Base-by-base conservation (phyloP, 2,329 filamentous ascomycete genomes). In the Magnaporthiopsis incrustans region DNA sequence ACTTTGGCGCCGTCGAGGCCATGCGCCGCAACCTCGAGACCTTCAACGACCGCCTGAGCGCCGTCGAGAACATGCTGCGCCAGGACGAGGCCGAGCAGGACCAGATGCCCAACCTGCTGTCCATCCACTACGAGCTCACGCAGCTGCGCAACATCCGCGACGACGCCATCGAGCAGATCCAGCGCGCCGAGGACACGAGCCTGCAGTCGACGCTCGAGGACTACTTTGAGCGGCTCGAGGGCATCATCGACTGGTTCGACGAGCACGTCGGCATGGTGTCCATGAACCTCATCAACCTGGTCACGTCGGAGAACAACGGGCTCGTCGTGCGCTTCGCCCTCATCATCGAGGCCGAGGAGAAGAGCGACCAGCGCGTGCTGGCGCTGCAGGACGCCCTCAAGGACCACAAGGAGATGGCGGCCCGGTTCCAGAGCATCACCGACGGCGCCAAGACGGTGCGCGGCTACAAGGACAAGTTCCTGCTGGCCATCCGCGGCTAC, bases 401-500 rank as follows among this genome's bases (percentile, higher is more conserved):
- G 71, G 94, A 98, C 72, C 96, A 98, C 76, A 92, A 94, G 74
- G 94, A 98, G 74, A 89, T 99, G 73, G 95, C 93, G 12, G 89
- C 89, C 60, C 85, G 94, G 62, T 97, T 99, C 80, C 93, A 97
- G 78, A 94, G 92, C 70, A 97, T 99, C 77, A 94, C 93, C 12
- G 90, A 94, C 68, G 94, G 94, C 1, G 92, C 94, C 27, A 96
- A 96, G 76, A 91, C 92, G 68, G 87, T 96, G 63, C 88, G 94
- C 68, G 95, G 94, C 3, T 99, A 99, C 80, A 99, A 98, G 79
- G 91, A 96, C 70, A 97, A 97, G 74, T 97, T 98, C 74, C 76
- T 97, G 56, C 83, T 90, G 71, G 88, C 90, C 56, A 92, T 97
- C 72, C 85, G 88, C 70, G 80, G 88, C 65, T 88, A 86, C 67